Percentiles rank a stretch among this genome's conserved stretches.
Evolutionary conservation across 768 basidiomycete species (phyloP).

Genomic region (Tricholoma hemisulphureum): DNA sequence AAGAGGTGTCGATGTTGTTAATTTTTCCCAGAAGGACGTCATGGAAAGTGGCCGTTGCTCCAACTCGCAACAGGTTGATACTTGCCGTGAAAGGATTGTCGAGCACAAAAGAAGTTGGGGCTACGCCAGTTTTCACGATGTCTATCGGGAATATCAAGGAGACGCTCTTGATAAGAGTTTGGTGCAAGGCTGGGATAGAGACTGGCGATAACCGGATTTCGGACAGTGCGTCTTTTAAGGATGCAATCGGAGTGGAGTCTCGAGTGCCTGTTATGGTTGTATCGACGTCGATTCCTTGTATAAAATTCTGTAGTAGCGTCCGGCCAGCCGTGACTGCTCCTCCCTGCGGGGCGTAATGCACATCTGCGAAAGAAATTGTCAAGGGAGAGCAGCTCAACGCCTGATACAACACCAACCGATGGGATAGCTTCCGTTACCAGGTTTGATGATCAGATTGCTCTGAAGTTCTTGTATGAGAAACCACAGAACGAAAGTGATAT

Average conservation of each 20-base stretch:
- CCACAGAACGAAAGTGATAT: neutral
- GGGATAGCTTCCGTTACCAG: slow-evolving; percentile 55
- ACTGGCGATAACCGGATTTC: slow-evolving; percentile 60
- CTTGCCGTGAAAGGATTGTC: slow-evolving; percentile 72
- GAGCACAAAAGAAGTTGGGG: slow-evolving; percentile 55
- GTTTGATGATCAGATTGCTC: slow-evolving; percentile 55
- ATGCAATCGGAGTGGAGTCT: slow-evolving; percentile 56
- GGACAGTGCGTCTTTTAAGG: slow-evolving; percentile 59
- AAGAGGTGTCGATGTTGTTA: slow-evolving; percentile 51
- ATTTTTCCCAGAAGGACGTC: slow-evolving; percentile 59
- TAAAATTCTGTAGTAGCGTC: slow-evolving; percentile 59
- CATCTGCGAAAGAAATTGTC: slow-evolving; percentile 36
- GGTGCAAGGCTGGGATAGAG: slow-evolving; percentile 61
- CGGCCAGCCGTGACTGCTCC: slow-evolving; percentile 52
- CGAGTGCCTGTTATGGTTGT: slow-evolving; percentile 56
- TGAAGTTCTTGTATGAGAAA: slow-evolving; percentile 20
- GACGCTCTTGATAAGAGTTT: slow-evolving; percentile 56
- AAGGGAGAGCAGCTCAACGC: neutral
- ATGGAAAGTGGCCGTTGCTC: slow-evolving; percentile 53
- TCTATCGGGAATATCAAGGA: slow-evolving; percentile 60
- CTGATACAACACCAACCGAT: slow-evolving; percentile 41
- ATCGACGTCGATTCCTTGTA: slow-evolving; percentile 59
- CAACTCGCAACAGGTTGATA: slow-evolving; percentile 58
- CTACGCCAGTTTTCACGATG: slow-evolving; percentile 59
- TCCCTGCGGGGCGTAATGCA: slow-evolving; percentile 60